Percentiles rank a stretch among this genome's conserved stretches.
Evolutionary conservation across 2,329 filamentous ascomycete genomes (phyloP).

Genomic region (Thielaviopsis musarum): DNA sequence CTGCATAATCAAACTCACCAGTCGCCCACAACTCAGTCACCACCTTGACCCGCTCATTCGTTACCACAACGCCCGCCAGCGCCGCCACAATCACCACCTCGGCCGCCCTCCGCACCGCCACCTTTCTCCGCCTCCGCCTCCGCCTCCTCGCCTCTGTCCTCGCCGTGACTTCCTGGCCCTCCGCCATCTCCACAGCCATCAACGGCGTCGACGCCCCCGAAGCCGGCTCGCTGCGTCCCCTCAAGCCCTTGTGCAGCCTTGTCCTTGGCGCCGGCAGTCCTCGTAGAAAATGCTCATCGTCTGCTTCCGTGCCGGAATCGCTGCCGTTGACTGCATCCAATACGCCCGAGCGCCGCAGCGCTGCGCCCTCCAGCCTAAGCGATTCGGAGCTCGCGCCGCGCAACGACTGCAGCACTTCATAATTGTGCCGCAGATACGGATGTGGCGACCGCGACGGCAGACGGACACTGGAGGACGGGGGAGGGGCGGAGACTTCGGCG

Average conservation of each 20-base stretch:
- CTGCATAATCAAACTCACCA: not conserved
- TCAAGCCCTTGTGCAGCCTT: conserved; percentile 60
- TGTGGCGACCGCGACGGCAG: conserved; percentile 46
- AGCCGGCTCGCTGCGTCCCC: conserved; percentile 37
- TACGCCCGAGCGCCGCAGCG: not conserved
- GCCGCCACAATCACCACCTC: conserved; percentile 35
- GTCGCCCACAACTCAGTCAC: not conserved
- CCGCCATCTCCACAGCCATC: conserved; percentile 30
- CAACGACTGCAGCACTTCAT: conserved; percentile 36
- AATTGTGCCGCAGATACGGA: conserved; percentile 45
- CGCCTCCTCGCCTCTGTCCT: conserved; percentile 14
- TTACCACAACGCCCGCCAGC: conserved; percentile 31
- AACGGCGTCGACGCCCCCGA: conserved; percentile 40
- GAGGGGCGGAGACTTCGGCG: not conserved
- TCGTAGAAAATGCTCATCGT: conserved; percentile 81
- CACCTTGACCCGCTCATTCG: conserved; percentile 25
- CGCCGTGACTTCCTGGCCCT: not conserved
- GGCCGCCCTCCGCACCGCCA: conserved; percentile 33
- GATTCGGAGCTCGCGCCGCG: conserved; percentile 16
- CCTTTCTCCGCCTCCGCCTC: conserved; percentile 25
- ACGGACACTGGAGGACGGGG: conserved; percentile 21
- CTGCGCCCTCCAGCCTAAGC: not conserved
- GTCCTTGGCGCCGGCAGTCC: conserved; percentile 66
- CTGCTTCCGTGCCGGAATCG: conserved; percentile 87
- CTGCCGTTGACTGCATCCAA: conserved; percentile 25